Evolutionary conservation across 345 rosid genomes (phyloP), one percentile per base, ranked within the genome.

Genomic region (Litchi chinensis): DNA sequence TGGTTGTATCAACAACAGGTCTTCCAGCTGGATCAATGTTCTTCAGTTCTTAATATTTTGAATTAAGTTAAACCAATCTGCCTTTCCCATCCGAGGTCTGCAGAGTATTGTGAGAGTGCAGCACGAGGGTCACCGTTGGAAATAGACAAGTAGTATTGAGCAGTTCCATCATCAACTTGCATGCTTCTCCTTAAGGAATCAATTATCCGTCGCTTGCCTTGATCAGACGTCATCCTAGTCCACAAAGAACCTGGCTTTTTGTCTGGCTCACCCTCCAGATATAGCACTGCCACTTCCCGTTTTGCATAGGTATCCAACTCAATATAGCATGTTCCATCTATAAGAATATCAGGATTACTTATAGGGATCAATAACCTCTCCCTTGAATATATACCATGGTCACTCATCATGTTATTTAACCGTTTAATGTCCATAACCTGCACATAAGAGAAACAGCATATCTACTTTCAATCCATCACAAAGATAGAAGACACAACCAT

Each of bases 111-210:
- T 0, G 88, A 86, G 77, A 95, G 83, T 1, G 99, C 97, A 68
- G 93, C 91, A 18, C 97, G 89, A 0, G 91, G 99, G 67, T 90
- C 87, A 3, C 97, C 96, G 68, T 91, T 85, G 21, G 97, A 90
- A 7, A 95, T 82, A 70, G 96, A 88, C 81, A 90, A 81, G 76
- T 95, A 95, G 85, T 95, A 95, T 62, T 80, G 88, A 64, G 93
- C 97, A 46, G 98, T 95, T 73, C 88, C 96, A 81, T 91, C 98
- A 75, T 95, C 96, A 7, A 90, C 97, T 48, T 85, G 96, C 99
- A 92, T 93, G 87, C 97, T 92, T 89, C 98, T 89, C 85, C 82
- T 92, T 56, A 95, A 72, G 10, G 96, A 95, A 40, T 92, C 89
- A 0, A 93, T 78, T 16, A 95, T 76, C 79, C 87, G 89, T 83